Percentiles rank a stretch among this genome's conserved stretches.
Evolutionary conservation across 2,329 filamentous ascomycete genomes (phyloP).

Genomic region (Graphium sp.): DNA sequence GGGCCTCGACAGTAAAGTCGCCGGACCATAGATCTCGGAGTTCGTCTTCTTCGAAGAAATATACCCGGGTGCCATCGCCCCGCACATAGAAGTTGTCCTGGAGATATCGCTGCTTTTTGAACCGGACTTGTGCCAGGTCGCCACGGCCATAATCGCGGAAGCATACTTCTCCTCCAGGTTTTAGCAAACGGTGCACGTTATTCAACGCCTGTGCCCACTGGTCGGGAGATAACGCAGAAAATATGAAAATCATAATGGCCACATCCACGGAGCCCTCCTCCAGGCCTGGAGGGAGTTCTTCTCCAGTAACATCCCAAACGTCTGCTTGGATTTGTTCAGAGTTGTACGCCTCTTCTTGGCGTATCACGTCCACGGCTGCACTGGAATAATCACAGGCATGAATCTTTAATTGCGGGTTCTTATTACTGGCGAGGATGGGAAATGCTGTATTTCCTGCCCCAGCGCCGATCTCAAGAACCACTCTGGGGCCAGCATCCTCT

Average conservation of each 20-base stretch:
- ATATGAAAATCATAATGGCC: conserved; percentile 91
- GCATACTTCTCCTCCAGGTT: conserved; percentile 81
- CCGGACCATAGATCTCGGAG: conserved; percentile 60
- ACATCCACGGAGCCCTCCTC: conserved; percentile 72
- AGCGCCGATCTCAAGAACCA: conserved; percentile 79
- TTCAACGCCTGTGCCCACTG: conserved; percentile 73
- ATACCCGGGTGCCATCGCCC: conserved; percentile 89
- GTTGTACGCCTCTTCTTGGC: conserved; percentile 61
- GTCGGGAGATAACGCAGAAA: conserved; percentile 70
- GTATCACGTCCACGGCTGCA: conserved; percentile 87
- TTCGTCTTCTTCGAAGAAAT: conserved; percentile 88
- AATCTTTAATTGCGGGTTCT: conserved; percentile 65
- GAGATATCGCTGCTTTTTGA: conserved; percentile 87
- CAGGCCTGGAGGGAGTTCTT: conserved; percentile 60
- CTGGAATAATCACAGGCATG: conserved; percentile 96
- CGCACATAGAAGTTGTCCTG: conserved; percentile 96
- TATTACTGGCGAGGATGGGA: conserved; percentile 69
- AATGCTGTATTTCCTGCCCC: conserved; percentile 96
- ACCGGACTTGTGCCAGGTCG: conserved; percentile 88
- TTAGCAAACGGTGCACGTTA: conserved; percentile 71
- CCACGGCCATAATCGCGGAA: conserved; percentile 95
- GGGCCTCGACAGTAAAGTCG: conserved; percentile 54
- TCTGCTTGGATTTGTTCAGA: conserved; percentile 62
- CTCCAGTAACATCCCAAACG: conserved; percentile 78
- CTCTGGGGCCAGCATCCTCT: conserved; percentile 49